These are phyloP conservation scores for Penicillium brevicompactum DNA, from an alignment of 2,329 filamentous ascomycete species.

Conservation along the genomic window DNA sequence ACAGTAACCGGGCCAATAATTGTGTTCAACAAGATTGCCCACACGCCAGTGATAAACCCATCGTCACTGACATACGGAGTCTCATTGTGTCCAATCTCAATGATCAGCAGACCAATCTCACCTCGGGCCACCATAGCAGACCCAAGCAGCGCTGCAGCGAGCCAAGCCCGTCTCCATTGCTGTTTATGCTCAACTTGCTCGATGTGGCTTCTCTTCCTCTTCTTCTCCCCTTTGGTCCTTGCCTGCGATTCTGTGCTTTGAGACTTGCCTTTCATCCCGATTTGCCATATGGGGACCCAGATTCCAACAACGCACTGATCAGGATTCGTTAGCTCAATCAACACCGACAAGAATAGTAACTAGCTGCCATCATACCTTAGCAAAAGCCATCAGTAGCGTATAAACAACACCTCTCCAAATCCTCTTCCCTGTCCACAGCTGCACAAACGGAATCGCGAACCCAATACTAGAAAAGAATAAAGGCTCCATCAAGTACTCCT, in stretches of 20 bases:
- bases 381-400: slow-evolving; percentile 33
- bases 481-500: slow-evolving; percentile 36
- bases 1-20: slow-evolving; percentile 33
- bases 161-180: slow-evolving; percentile 15
- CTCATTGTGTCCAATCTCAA: slow-evolving; percentile 35
- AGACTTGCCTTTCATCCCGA: background rate
- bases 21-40: slow-evolving; percentile 37
- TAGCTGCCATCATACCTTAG: slow-evolving; percentile 24
- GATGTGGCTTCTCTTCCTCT: background rate
- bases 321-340: background rate
- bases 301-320: slow-evolving; percentile 30
- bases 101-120: slow-evolving; percentile 36
- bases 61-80: slow-evolving; percentile 45
- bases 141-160: slow-evolving; percentile 30
- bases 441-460: slow-evolving; percentile 35
- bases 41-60: slow-evolving; percentile 31
- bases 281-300: slow-evolving; percentile 30
- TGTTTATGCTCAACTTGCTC: background rate
- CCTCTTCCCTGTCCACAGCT: slow-evolving; percentile 35
- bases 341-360: no score
- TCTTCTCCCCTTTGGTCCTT: background rate
- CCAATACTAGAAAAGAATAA: slow-evolving; percentile 36
- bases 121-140: slow-evolving; percentile 38
- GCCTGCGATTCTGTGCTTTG: background rate
- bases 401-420: slow-evolving; percentile 36